Base-by-base conservation (phyloP, 495 filamentous ascomycete species). In the Aspergillus nanangensis region DNA sequence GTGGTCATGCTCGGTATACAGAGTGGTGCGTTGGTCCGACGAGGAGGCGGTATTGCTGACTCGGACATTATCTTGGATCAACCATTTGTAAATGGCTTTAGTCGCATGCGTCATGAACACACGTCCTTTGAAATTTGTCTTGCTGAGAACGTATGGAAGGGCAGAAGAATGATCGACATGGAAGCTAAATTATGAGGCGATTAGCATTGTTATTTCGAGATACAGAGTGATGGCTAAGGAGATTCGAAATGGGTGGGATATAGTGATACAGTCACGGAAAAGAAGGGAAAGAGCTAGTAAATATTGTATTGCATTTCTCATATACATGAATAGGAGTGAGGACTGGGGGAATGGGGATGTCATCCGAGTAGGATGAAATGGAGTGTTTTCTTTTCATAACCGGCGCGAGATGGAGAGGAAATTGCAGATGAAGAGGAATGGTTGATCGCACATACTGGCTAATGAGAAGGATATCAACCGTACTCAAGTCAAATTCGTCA, bases 21-120 rank as follows among this genome's bases (percentile, higher is more conserved):
- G 79, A 1, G 84, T 83, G 0, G 87, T 81, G 8, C 81, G 80
- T 47, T 85, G 79, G 49, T 88, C 84, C 1, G 87, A 85, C 13
- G 78, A 80, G 13, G 77, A 79, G 0, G 87, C 84, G 0, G 86
- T 89, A 61, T 89, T 84, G 56, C 74, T 79, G 25, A 98, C 90
- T 48, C 93, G 83, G 21, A 98, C 86, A 60, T 87, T 90, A 68
- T 98, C 93, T 63, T 95, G 90, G 41, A 97, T 95, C 25, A 98
- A 77, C 90, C 92, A 96, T 74, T 96, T 97, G 77, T 98, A 98
- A 66, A 98, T 98, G 48, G 93, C 93, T 67, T 96, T 96, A 19
- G 93, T 98, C 4, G 93, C 87, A 70, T 97, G 93, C 20, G 93
- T 98, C 92, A 96, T 98, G 71, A 96, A 96, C 46, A 96, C 90